Conservation (phyloP, 352 stramenopile species). For the Phytopythium litorale region DNA sequence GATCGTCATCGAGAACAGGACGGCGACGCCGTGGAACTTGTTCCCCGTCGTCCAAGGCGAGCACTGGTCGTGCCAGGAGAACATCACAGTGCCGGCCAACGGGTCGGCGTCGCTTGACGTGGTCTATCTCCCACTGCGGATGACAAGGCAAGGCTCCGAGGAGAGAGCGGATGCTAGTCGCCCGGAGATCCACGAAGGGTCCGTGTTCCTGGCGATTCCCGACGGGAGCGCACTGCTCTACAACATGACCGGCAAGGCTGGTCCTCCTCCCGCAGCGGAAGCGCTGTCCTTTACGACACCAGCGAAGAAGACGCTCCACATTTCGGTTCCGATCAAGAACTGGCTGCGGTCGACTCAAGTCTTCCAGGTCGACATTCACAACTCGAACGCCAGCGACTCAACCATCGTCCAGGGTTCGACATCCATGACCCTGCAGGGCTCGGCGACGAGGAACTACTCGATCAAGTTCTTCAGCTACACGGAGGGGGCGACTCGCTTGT, state of each 20-base stretch:
- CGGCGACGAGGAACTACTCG: conserved; percentile 65
- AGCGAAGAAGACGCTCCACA: conserved; percentile 74
- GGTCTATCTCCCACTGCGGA: conserved; percentile 79
- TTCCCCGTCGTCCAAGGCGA: conserved; percentile 83
- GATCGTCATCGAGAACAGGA: conserved; percentile 83
- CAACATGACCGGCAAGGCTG: conserved; percentile 77
- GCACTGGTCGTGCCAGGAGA: conserved; percentile 83
- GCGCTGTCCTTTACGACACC: conserved; percentile 44
- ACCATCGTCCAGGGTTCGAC: conserved; percentile 62
- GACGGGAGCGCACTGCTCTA: conserved; percentile 88
- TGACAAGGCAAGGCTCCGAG: conserved; percentile 53
- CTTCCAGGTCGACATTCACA: conserved; percentile 71
- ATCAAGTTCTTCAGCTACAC: conserved; percentile 90
- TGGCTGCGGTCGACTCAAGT: conserved; percentile 83
- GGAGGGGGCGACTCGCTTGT: conserved; percentile 50
- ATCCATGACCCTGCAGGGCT: conserved; percentile 60
- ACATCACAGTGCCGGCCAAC: conserved; percentile 74
- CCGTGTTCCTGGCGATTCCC: conserved; percentile 89
- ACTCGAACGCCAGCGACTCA: conserved; percentile 30
- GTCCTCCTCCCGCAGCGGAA: conserved; percentile 36
- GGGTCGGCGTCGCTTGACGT: conserved; percentile 62
- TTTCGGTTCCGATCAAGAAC: conserved; percentile 81
- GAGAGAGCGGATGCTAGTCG: conserved; percentile 23
- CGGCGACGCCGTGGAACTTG: conserved; percentile 79
- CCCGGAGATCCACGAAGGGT: conserved; percentile 61